A percentile compares a stretch with the other conserved stretches of the same genome.
phyloP scores from a whole-genome alignment of 371 early-diverging fungal genomes.

The Chytridium lagenaria region DNA sequence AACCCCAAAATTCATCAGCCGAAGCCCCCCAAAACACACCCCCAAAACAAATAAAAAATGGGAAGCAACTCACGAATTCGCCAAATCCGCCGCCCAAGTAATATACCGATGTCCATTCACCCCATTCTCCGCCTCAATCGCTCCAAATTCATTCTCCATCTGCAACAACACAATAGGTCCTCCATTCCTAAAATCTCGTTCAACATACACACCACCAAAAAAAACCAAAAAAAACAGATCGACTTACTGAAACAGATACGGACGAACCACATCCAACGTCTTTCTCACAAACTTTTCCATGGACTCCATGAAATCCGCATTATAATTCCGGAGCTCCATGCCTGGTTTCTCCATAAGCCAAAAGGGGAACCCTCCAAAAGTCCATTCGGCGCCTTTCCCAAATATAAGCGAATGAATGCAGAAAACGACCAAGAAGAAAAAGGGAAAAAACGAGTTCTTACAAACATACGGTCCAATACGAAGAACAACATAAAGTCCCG shows the following conservation, averaged over 20 bases:
- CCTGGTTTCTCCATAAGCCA: constrained; percentile 51
- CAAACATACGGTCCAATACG: constrained; percentile 65
- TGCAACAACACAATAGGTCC: constrained; percentile 62
- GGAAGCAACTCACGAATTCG: constrained; percentile 35
- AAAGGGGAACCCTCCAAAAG: constrained; percentile 61
- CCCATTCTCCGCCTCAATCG: constrained; percentile 46
- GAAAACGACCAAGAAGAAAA: neutral
- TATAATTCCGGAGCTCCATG: constrained; percentile 53
- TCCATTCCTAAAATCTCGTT: constrained; percentile 44
- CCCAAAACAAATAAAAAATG: neutral
- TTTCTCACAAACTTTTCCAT: constrained; percentile 53
- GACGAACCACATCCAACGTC: constrained; percentile 42
- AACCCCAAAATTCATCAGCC: constrained; percentile 1
- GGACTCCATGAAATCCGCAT: constrained; percentile 49
- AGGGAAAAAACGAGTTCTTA: neutral
- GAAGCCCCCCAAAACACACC: no score
- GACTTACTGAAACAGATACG: constrained; percentile 42
- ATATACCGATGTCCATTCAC: constrained; percentile 53
- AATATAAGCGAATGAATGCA: neutral
- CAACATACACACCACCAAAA: neutral
- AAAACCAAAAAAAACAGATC: constrained; percentile 13
- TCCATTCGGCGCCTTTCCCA: constrained; percentile 53
- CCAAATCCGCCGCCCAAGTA: constrained; percentile 56
- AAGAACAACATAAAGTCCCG: constrained; percentile 56
- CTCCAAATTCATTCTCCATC: constrained; percentile 63